A percentile compares a stretch with the other conserved stretches of the same genome.
Evolutionary conservation across 495 filamentous ascomycete species (phyloP).

Genomic region (Collariella sp.): DNA sequence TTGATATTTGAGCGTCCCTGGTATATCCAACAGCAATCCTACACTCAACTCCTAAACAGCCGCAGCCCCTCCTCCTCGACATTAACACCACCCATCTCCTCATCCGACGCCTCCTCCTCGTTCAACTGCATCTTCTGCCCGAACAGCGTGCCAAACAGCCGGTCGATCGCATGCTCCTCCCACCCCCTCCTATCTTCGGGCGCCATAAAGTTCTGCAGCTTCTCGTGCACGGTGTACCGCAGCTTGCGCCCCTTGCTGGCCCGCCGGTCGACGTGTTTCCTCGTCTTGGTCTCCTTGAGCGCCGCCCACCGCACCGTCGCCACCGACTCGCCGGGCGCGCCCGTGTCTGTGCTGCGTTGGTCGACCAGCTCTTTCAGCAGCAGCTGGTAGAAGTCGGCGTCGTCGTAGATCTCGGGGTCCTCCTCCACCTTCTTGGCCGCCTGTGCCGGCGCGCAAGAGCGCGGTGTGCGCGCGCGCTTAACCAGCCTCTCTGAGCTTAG

Average conservation of each 20-base stretch:
- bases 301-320: constrained; percentile 50
- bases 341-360: constrained; percentile 58
- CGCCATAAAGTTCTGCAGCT: constrained; percentile 96
- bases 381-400: constrained; percentile 86
- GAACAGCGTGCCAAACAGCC: constrained; percentile 83
- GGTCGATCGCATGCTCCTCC: constrained; percentile 68
- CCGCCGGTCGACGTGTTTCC: constrained; percentile 79
- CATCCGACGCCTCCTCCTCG: constrained; percentile 53
- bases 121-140: constrained; percentile 66
- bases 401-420: constrained; percentile 65
- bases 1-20: no score
- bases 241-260: constrained; percentile 94
- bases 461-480: constrained; percentile 53
- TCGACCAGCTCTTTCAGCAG: constrained; percentile 88
- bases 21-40: not conserved
- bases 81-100: constrained; percentile 48
- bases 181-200: constrained; percentile 71
- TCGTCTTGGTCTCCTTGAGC: constrained; percentile 71
- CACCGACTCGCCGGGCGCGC: constrained; percentile 35
- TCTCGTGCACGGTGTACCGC: constrained; percentile 89
- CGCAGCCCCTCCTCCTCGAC: constrained; percentile 61
- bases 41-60: constrained; percentile 51
- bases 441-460: constrained; percentile 66
- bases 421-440: constrained; percentile 44
- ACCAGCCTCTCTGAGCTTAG: constrained; percentile 58